A percentile compares a stretch with the other conserved stretches of the same genome.
Conservation (phyloP, 345 rosid genomes). For the Aquilaria malaccensis region DNA sequence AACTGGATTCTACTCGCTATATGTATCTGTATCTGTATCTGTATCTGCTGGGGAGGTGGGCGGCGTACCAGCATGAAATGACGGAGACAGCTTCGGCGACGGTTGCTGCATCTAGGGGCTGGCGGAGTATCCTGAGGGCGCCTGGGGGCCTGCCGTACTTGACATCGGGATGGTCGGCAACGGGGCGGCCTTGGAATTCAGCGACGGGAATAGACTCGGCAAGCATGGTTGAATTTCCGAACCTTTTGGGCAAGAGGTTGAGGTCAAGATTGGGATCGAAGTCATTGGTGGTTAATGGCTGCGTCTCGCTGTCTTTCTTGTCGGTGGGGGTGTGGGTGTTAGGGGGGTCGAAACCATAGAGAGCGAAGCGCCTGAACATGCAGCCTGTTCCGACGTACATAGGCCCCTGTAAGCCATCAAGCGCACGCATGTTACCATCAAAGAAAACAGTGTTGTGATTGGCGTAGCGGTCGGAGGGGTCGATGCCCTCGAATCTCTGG, state of each 20-base stretch:
- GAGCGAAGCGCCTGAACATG: constrained; percentile 79
- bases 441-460: constrained; percentile 84
- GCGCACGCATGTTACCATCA: constrained; percentile 89
- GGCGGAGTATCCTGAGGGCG: constrained; percentile 57
- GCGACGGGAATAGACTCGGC: constrained; percentile 72
- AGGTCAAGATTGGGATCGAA: constrained; percentile 74
- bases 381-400: constrained; percentile 83
- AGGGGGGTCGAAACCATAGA: constrained; percentile 83
- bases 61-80: constrained; percentile 69
- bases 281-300: constrained; percentile 52
- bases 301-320: constrained; percentile 45
- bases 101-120: constrained; percentile 78
- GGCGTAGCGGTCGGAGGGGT: constrained; percentile 88
- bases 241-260: constrained; percentile 66
- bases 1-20: too few species aligned
- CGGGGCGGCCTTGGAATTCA: constrained; percentile 79
- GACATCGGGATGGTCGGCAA: constrained; percentile 81
- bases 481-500: constrained; percentile 88
- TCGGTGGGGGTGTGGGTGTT: constrained; percentile 27
- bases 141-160: constrained; percentile 80
- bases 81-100: constrained; percentile 87
- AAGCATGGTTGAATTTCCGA: constrained; percentile 76
- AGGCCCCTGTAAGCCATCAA: constrained; percentile 90
- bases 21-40: too few species aligned
- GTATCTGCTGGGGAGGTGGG: too few species aligned